phyloP scores from a whole-genome alignment of 768 basidiomycete genomes.

The Mrakia hoshinonis region DNA sequence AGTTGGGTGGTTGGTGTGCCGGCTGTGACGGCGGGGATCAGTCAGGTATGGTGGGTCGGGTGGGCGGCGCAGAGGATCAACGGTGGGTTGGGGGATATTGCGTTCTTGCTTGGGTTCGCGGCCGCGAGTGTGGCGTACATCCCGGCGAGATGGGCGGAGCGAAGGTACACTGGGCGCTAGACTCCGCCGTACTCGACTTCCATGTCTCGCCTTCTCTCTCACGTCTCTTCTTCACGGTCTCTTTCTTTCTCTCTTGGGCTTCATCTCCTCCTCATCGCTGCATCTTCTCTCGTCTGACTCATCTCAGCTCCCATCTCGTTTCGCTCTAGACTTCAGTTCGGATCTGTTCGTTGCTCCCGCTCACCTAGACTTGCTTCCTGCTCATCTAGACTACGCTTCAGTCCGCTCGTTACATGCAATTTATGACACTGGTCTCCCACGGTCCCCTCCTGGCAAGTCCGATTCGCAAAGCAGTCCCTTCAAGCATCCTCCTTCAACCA shows the following conservation, averaged over 20 bases:
- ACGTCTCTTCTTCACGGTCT: background rate
- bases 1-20: constrained; percentile 25
- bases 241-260: background rate
- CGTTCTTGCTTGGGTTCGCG: constrained; percentile 23
- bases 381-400: too few relatives aligned
- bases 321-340: too few relatives aligned
- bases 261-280: too few relatives aligned
- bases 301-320: too few relatives aligned
- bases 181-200: background rate
- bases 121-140: constrained; percentile 6
- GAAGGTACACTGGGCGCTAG: constrained; percentile 11
- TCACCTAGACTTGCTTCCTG: too few relatives aligned
- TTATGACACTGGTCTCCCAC: too few relatives aligned
- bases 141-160: constrained; percentile 13
- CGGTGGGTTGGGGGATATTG: constrained; percentile 27
- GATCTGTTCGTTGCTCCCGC: too few relatives aligned
- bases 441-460: too few relatives aligned
- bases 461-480: too few relatives aligned
- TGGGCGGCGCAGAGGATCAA: constrained; percentile 26
- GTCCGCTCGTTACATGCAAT: too few relatives aligned
- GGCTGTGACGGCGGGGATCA: constrained; percentile 18
- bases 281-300: too few relatives aligned
- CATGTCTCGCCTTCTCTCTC: background rate
- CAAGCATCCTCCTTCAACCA: constrained; percentile 51
- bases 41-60: constrained; percentile 28